A percentile compares a stretch with the other conserved stretches of the same genome.
phyloP scores from a whole-genome alignment of 441 rosid genomes.

The Sinapis alba region DNA sequence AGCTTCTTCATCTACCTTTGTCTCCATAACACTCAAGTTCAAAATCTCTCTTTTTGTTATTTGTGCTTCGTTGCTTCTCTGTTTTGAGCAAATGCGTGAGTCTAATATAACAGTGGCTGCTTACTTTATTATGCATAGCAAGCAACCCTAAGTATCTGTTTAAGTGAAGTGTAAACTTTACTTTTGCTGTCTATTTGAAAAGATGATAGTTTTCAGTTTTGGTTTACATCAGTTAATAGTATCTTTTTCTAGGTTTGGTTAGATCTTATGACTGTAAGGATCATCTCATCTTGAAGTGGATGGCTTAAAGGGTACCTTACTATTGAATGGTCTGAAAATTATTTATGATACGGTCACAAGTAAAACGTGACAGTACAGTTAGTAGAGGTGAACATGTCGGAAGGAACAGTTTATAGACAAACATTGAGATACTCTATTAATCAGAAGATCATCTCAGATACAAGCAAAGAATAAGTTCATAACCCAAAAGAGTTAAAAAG shows the following conservation, averaged over 20 bases:
- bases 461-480: slow-evolving; percentile 3
- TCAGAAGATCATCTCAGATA: slow-evolving; percentile 17
- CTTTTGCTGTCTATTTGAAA: neutral
- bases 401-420: neutral
- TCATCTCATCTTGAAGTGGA: slow-evolving; percentile 12
- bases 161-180: slow-evolving; percentile 9
- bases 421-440: slow-evolving; percentile 2
- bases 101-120: slow-evolving; percentile 7
- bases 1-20: slow-evolving; percentile 45
- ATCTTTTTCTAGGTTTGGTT: neutral
- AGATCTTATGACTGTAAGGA: neutral
- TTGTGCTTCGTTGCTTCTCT: slow-evolving; percentile 4
- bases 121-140: neutral
- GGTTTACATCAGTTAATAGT: slow-evolving; percentile 4
- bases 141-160: neutral
- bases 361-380: neutral
- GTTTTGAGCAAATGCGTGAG: neutral
- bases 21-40: slow-evolving; percentile 47
- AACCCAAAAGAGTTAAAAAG: neutral
- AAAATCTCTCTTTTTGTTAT: slow-evolving; percentile 3
- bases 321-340: slow-evolving; percentile 4
- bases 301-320: neutral
- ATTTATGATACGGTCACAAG: neutral
- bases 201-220: neutral
- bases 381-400: too few relatives aligned